Evolutionary conservation across 768 basidiomycete species (phyloP), one percentile per base, ranked within the genome.

Genomic region (Cystobasidium tubakii): DNA sequence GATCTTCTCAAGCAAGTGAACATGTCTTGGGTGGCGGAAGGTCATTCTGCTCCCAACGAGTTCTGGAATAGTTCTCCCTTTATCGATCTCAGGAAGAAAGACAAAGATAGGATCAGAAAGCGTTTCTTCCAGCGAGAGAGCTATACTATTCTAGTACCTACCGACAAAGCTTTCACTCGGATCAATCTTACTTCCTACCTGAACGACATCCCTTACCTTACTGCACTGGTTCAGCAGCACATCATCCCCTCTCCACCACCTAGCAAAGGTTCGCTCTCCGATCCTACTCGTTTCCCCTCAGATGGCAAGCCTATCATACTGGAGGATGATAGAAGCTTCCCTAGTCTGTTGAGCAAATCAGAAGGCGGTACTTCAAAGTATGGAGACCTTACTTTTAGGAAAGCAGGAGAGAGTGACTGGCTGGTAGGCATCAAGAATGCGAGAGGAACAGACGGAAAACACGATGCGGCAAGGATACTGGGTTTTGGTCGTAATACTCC

Each of bases 111-210:
- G 42, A 55, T 53, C 12, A 33, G 36, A 46, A 67, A 73, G 64
- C 50, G 55, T 7, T 39, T 60, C 42, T 63, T 57, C 31, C 21
- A n/a, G 39, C 0, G 42, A 12, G 43, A 39, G 25, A 88, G 88
- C 1, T 98, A 94, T 88, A 95, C 92, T 0, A 81, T 99, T 2
- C 84, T 99, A 25, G 93, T 90, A 77, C 96, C 96, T 1, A 87
- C 87, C 6, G 96, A 99, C 78, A 88, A 89, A 73, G 93, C 95
- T 0, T 96, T 98, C 85, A 89, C 92, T 80, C 83, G 86, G 25
- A 82, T 89, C 81, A 94, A 98, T 82, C 81, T 98, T 73, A 92
- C 92, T 0, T 71, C 76, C 27, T 82, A 82, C 75, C 76, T 80
- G 21, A 62, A 78, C 27, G 77, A 81, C 69, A 75, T 70, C 1